Evolutionary conservation across 306 rosid genomes (phyloP).

Genomic region (Ormosia semicastrata): DNA sequence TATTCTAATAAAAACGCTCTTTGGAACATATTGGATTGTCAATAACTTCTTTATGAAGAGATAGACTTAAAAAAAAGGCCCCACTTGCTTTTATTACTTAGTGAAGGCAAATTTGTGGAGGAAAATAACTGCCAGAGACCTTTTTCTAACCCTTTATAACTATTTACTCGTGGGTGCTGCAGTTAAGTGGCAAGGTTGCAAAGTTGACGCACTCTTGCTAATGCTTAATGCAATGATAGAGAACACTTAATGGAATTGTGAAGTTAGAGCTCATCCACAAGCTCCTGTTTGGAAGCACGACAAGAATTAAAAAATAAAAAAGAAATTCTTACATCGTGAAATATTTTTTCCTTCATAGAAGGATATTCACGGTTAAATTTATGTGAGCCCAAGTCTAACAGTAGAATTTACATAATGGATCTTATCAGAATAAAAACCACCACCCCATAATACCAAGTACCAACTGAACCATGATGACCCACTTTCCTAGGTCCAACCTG

Average conservation of each 20-base stretch:
- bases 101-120: constrained; percentile 6
- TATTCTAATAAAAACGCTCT: too few relatives aligned
- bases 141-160: constrained; percentile 1
- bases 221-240: constrained; percentile 1
- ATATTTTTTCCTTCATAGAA: background rate
- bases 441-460: too few relatives aligned
- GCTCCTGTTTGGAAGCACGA: background rate
- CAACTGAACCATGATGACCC: too few relatives aligned
- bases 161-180: background rate
- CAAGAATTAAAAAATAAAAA: background rate
- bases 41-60: background rate
- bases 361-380: background rate
- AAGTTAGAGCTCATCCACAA: constrained; percentile 5
- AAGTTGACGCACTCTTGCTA: constrained; percentile 8
- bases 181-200: background rate
- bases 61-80: background rate
- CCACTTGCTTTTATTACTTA: background rate
- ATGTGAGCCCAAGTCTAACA: too few relatives aligned
- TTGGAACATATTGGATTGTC: background rate
- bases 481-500: too few relatives aligned
- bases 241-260: background rate
- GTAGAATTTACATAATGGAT: too few relatives aligned
- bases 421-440: too few relatives aligned
- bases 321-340: background rate
- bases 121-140: background rate